Conservation (phyloP, 768 basidiomycete genomes). For the Macrolepiota albuminosa region DNA sequence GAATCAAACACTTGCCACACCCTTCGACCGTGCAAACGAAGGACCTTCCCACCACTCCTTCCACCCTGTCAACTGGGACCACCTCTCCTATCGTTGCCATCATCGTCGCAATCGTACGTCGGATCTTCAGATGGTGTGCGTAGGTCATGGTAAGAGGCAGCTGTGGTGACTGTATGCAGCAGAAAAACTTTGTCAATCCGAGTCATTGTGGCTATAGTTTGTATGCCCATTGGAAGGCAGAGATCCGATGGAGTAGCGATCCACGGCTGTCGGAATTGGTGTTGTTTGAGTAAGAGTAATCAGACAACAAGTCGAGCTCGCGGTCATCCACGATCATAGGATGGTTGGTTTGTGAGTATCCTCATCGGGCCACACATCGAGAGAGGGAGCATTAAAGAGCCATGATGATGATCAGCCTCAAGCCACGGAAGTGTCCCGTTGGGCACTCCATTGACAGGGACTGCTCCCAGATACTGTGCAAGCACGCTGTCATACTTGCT, state of each 20-base stretch:
- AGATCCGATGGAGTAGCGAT: constrained; percentile 10
- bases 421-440: constrained; percentile 6
- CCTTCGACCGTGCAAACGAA: constrained; percentile 77
- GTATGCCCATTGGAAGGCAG: constrained; percentile 5
- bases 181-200: constrained; percentile 8
- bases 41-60: constrained; percentile 39
- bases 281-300: constrained; percentile 12
- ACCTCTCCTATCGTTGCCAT: constrained; percentile 7
- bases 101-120: constrained; percentile 11
- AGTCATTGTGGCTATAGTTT: constrained; percentile 1
- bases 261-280: constrained; percentile 14
- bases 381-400: constrained; percentile 1
- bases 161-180: constrained; percentile 7
- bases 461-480: constrained; percentile 8
- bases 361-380: constrained; percentile 9
- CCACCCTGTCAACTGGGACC: constrained; percentile 19
- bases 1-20: constrained; percentile 84
- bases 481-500: constrained; percentile 49
- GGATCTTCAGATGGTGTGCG: neutral
- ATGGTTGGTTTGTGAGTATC: constrained; percentile 8
- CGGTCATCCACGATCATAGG: constrained; percentile 10
- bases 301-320: constrained; percentile 15
- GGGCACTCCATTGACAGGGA: neutral
- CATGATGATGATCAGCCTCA: constrained; percentile 12
- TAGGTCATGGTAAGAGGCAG: constrained; percentile 9